phyloP scores from a whole-genome alignment of 1,284 basidiomycete species.

The Ustilago hordei region DNA sequence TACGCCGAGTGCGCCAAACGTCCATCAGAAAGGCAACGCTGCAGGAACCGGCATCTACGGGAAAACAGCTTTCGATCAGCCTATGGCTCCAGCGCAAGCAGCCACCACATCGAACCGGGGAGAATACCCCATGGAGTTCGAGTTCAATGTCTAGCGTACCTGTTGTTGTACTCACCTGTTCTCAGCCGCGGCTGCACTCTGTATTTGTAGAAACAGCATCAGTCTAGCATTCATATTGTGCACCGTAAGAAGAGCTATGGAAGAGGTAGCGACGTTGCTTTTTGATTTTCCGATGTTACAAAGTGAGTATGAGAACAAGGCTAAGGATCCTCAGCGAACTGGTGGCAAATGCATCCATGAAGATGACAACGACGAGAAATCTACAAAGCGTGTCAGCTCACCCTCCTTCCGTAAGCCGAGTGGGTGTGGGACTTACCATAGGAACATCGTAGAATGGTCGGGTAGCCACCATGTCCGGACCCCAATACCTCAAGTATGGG shows the following conservation, averaged over 20 bases:
- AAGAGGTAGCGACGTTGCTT: background rate
- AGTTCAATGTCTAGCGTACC: slow-evolving; percentile 16
- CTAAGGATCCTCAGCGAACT: background rate
- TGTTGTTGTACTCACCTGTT: background rate
- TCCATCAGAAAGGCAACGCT: background rate
- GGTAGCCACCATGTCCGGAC: slow-evolving; percentile 15
- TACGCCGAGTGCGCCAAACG: slow-evolving; percentile 18
- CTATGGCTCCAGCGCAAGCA: background rate
- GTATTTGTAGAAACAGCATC: background rate
- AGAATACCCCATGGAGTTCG: slow-evolving; percentile 37
- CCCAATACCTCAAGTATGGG: slow-evolving; percentile 30
- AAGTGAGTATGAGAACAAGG: background rate
- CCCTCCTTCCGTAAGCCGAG: no score
- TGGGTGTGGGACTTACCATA: slow-evolving; percentile 19
- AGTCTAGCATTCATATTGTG: background rate
- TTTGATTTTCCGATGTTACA: background rate
- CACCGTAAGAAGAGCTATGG: background rate
- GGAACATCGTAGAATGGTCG: slow-evolving; percentile 29
- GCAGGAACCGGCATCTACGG: background rate
- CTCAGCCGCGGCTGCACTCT: background rate
- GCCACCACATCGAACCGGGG: background rate
- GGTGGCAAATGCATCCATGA: background rate
- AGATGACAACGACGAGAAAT: background rate
- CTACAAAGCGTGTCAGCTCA: background rate
- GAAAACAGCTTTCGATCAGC: background rate